Evolutionary conservation across 2,329 filamentous ascomycete species (phyloP).

Genomic region (Fusarium xylarioides): DNA sequence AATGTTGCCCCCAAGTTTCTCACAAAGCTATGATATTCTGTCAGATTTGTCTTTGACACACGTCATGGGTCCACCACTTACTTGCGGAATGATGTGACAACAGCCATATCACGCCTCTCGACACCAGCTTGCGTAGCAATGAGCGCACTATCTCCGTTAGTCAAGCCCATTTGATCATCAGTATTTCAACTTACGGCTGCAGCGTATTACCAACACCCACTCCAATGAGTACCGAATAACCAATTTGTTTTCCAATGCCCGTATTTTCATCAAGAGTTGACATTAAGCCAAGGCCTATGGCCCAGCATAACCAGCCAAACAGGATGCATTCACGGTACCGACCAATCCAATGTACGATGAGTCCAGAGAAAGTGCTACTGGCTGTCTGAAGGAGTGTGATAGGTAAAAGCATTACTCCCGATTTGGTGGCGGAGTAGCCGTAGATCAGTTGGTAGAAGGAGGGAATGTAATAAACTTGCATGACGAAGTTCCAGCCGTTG

Average conservation of each 20-base stretch:
- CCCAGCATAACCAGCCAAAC: conserved; percentile 62
- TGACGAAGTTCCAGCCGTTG: conserved; percentile 67
- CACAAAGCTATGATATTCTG: conserved; percentile 45
- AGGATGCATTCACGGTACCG: conserved; percentile 64
- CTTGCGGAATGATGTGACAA: conserved; percentile 56
- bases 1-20: conserved; percentile 52
- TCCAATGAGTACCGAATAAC: conserved; percentile 62
- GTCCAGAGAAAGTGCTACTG: conserved; percentile 60
- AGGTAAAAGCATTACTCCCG: conserved; percentile 54
- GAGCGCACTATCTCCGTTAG: conserved; percentile 45
- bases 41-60: background rate
- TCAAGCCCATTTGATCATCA: background rate
- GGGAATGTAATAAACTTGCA: conserved; percentile 62
- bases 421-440: conserved; percentile 53
- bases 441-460: conserved; percentile 58
- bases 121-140: conserved; percentile 67
- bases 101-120: conserved; percentile 57
- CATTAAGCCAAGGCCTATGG: conserved; percentile 61
- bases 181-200: conserved; percentile 51
- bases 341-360: conserved; percentile 62
- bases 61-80: conserved; percentile 30
- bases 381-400: conserved; percentile 56
- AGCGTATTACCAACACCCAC: conserved; percentile 62
- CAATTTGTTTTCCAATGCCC: conserved; percentile 62
- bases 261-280: conserved; percentile 60